Base-by-base conservation (phyloP, 441 rosid genomes). In the Erysimum cheiri region DNA sequence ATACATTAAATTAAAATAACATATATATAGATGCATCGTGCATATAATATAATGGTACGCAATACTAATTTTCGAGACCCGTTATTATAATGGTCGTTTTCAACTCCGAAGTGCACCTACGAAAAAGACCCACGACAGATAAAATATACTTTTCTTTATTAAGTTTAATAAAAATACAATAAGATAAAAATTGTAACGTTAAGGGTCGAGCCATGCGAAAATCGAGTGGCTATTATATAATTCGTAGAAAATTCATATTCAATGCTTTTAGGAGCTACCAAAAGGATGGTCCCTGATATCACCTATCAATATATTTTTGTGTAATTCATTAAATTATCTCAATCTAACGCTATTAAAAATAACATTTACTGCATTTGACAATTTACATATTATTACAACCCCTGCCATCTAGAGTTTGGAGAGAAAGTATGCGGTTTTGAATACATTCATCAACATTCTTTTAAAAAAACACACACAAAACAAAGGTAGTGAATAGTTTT, bases 181-280 rank as follows among this genome's bases (percentile, higher is more conserved):
- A 67, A 44, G 15, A 68, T 43, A 56, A 26, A 56, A 63, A 14
- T 40, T 70, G 62, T 58, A 75, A 75, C 71, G 62, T 70, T 64
- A 69, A 57, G 75, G 49, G 71, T 57, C 56, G 61, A 69, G 70
- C 79, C 75, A 69, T 69, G 74, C 54, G 47, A 69, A 43, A 40
- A 63, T 75, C 71, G 57, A 75, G 53, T 75, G 71, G 79, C 71
- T 70, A 70, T 33, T 64, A 64, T 64, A 75, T 64, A 41, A 41
- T 32, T 57, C 41, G 67, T 75, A 13, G 49, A 54, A 54, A 57
- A 57, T 41, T 56, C 66, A 70, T 75, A 75, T 64, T 70, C 71
- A 70, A 41, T 64, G 67, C 71, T 69, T 63, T 56, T 64, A 75
- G 63, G 75, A 70, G 75, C 66, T 75, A 64, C 63, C 71, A 70